Evolutionary conservation across 345 rosid genomes (phyloP), one percentile per base, ranked within the genome.

Genomic region (Brassica cretica): DNA sequence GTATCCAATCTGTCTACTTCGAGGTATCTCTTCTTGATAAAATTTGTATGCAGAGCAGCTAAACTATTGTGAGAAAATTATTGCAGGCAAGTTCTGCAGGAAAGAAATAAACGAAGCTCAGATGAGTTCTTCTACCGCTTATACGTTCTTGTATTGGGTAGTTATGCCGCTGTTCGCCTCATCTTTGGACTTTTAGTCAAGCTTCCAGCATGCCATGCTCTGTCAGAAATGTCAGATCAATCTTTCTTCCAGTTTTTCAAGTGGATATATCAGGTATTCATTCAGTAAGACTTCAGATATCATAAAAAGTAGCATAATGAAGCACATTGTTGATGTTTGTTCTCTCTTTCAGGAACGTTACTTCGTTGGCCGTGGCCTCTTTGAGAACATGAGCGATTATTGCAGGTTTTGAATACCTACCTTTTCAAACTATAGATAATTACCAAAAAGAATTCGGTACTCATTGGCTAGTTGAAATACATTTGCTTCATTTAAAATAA

Each of bases 341-440:
- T 60, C 62, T 76, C 53, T 77, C 9, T 79, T 85, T 79, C 97
- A 95, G 98, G 99, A 95, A 84, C 86, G 99, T 14, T 95, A 95
- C 80, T 95, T 70, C 76, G 99, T 95, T 79, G 99, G 99, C 3
- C 97, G 99, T 68, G 99, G 99, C 29, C 97, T 95, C 66, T 89
- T 80, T 83, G 99, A 95, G 87, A 87, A 88, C 24, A 66, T 90
- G 79, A 85, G 88, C 56, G 99, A 95, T 63, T 95, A 95, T 78
- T 88, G 91, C 88, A 88, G 99, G 99, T 95, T 82, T 56, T 56
- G 49, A 11, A 16, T 78, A 51, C 67, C 37, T 71, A 25, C 63
- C 19, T 71, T n/a, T 58, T 64, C 16, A 27, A 56, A 74, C 59
- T 61, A 46, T 64, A 41, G 25, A 51, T 59, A 6, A 14, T 46